A percentile compares a stretch with the other conserved stretches of the same genome.
phyloP scores from a whole-genome alignment of 2,329 filamentous ascomycete species.

The Epichloe amarillans region DNA sequence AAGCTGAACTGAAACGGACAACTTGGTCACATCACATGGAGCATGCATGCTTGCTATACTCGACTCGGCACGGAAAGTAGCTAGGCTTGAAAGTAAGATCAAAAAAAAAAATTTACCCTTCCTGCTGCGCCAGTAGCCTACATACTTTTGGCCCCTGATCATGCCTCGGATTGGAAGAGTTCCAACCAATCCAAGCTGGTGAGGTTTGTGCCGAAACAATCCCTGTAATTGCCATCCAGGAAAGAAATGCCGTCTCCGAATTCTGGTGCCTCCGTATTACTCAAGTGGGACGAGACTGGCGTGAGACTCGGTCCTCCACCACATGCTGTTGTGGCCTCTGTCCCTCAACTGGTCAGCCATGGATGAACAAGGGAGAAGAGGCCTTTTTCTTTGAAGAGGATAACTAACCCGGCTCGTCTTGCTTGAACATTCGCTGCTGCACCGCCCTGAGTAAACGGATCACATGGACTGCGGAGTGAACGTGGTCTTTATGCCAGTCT shows the following conservation, averaged over 20 bases:
- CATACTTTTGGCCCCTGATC: background rate
- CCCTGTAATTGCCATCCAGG: background rate
- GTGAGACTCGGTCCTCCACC: background rate
- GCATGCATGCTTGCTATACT: background rate
- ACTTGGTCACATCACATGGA: too few relatives aligned
- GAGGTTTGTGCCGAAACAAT: background rate
- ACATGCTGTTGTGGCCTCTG: background rate
- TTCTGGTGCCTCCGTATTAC: background rate
- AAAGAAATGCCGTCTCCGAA: background rate
- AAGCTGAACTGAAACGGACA: background rate
- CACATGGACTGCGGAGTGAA: background rate
- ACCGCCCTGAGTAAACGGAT: background rate
- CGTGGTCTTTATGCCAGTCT: background rate
- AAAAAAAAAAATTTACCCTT: background rate
- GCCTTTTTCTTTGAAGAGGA: background rate
- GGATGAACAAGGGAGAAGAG: background rate
- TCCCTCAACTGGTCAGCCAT: background rate
- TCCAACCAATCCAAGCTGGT: slow-evolving; percentile 1
- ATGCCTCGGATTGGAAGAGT: background rate
- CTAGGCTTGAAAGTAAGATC: background rate
- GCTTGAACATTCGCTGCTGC: slow-evolving; percentile 2
- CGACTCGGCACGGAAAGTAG: background rate
- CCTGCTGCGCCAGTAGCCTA: background rate
- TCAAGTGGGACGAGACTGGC: background rate
- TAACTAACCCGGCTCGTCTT: background rate